Evolutionary conservation across 1,284 basidiomycete species (phyloP).

Genomic region (Malassezia slooffiae): DNA sequence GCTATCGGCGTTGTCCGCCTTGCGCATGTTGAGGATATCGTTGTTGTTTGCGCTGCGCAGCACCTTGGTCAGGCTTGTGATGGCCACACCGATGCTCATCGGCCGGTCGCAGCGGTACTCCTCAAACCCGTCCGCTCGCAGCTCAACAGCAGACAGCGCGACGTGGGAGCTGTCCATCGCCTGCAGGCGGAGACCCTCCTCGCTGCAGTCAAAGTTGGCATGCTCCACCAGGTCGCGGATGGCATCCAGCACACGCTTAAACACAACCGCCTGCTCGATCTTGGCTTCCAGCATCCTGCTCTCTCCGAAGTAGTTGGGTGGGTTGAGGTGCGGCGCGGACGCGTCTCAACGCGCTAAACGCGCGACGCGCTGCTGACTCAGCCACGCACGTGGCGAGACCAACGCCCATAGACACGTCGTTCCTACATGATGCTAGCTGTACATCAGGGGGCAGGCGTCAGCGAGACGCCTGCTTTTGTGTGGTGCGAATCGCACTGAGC

Average conservation of each 20-base stretch:
- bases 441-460: too few relatives aligned
- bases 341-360: too few relatives aligned
- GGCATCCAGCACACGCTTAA: slow-evolving; percentile 45
- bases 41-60: slow-evolving; percentile 95
- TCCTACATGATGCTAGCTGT: too few relatives aligned
- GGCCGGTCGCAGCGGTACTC: slow-evolving; percentile 85
- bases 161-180: slow-evolving; percentile 99
- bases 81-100: slow-evolving; percentile 58
- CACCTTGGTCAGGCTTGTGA: slow-evolving; percentile 83
- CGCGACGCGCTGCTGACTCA: too few relatives aligned
- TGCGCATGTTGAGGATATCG: slow-evolving; percentile 82
- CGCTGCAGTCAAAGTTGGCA: slow-evolving; percentile 94
- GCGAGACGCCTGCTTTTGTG: too few relatives aligned
- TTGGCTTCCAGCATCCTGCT: slow-evolving; percentile 17
- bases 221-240: slow-evolving; percentile 96
- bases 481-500: too few relatives aligned
- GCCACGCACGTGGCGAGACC: too few relatives aligned
- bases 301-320: too few relatives aligned
- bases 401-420: too few relatives aligned
- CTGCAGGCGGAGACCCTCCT: slow-evolving; percentile 71
- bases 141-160: slow-evolving; percentile 77
- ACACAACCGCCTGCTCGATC: slow-evolving; percentile 17
- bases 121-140: slow-evolving; percentile 44
- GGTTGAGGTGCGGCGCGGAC: too few relatives aligned
- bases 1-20: slow-evolving; percentile 79